These are phyloP conservation scores for Verticillium zaregamsianum DNA, from an alignment of 2,329 filamentous ascomycete genomes.

Conservation along the genomic window DNA sequence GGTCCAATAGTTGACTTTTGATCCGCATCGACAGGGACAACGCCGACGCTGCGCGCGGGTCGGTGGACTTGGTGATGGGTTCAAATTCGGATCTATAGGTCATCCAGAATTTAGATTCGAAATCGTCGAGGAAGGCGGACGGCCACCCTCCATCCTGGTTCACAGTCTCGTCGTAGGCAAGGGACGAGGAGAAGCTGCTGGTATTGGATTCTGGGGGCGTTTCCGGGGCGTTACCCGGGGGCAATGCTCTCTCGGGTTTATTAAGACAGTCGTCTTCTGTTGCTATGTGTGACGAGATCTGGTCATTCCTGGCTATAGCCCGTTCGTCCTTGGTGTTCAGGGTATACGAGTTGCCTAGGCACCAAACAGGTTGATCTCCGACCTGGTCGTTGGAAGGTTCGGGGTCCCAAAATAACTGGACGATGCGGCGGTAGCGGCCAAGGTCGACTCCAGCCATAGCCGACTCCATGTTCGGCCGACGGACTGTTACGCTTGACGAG, in stretches of 20 bases:
- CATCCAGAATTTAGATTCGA: constrained; percentile 92
- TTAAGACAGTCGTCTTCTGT: background rate
- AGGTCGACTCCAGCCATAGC: constrained; percentile 61
- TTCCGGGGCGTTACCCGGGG: constrained; percentile 28
- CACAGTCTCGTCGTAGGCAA: constrained; percentile 37
- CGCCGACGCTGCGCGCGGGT: constrained; percentile 64
- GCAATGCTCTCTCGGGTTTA: constrained; percentile 9
- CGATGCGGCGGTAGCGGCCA: constrained; percentile 71
- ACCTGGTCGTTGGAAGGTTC: constrained; percentile 74
- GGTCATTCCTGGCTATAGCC: constrained; percentile 7
- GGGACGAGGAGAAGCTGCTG: constrained; percentile 48
- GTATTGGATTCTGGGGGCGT: constrained; percentile 45
- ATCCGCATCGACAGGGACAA: constrained; percentile 84
- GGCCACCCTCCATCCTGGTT: constrained; percentile 67
- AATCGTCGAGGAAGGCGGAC: constrained; percentile 79
- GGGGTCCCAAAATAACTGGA: constrained; percentile 91
- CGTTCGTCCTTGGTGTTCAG: constrained; percentile 25
- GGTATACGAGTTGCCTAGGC: constrained; percentile 57
- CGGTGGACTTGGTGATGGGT: constrained; percentile 72
- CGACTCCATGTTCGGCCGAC: constrained; percentile 21
- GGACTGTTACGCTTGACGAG: background rate
- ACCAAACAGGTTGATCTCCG: constrained; percentile 74
- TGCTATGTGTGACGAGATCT: constrained; percentile 1
- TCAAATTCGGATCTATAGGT: constrained; percentile 89
- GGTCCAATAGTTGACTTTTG: constrained; percentile 73